Evolutionary conservation across 768 basidiomycete species (phyloP).

Genomic region (Mycena epipterygia): DNA sequence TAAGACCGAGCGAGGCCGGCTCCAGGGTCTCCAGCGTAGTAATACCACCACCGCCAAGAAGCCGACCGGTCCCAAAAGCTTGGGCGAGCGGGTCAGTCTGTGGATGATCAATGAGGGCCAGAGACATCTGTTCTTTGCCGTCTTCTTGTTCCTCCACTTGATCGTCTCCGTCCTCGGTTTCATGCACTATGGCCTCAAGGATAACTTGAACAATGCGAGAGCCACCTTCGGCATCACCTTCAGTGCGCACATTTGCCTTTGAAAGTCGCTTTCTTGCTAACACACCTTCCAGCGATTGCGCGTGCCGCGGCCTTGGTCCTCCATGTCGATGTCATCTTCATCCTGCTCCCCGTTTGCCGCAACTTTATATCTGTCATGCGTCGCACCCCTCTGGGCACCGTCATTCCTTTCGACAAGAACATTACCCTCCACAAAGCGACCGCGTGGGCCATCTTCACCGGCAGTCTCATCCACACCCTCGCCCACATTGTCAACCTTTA

Average conservation of each 20-base stretch:
- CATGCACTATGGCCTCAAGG: constrained; percentile 71
- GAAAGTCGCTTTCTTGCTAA: not conserved
- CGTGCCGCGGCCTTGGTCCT: constrained; percentile 91
- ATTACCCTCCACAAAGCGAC: constrained; percentile 93
- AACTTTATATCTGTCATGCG: constrained; percentile 94
- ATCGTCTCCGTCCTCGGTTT: constrained; percentile 71
- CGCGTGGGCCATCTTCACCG: constrained; percentile 90
- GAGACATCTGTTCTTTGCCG: constrained; percentile 67
- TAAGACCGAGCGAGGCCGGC: constrained; percentile 70
- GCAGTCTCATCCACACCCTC: constrained; percentile 80
- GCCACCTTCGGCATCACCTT: constrained; percentile 70
- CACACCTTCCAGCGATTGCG: constrained; percentile 74
- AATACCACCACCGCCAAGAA: constrained; percentile 47
- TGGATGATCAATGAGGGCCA: constrained; percentile 85
- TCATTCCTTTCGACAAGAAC: constrained; percentile 96
- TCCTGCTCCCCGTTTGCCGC: constrained; percentile 95
- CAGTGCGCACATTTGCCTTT: constrained; percentile 48
- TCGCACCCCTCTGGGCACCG: constrained; percentile 84
- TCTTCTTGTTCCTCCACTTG: constrained; percentile 73
- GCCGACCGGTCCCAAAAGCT: constrained; percentile 48
- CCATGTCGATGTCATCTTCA: constrained; percentile 93
- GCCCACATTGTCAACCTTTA: constrained; percentile 92
- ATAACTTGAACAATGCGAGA: constrained; percentile 68
- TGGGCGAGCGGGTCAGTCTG: constrained; percentile 44
- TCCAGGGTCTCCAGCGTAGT: constrained; percentile 72